A percentile compares a stretch with the other conserved stretches of the same genome.
These are phyloP conservation scores for Bonia amplexicaulis DNA, from an alignment of 176 grass and related monocot genomes.

Conservation along the genomic window DNA sequence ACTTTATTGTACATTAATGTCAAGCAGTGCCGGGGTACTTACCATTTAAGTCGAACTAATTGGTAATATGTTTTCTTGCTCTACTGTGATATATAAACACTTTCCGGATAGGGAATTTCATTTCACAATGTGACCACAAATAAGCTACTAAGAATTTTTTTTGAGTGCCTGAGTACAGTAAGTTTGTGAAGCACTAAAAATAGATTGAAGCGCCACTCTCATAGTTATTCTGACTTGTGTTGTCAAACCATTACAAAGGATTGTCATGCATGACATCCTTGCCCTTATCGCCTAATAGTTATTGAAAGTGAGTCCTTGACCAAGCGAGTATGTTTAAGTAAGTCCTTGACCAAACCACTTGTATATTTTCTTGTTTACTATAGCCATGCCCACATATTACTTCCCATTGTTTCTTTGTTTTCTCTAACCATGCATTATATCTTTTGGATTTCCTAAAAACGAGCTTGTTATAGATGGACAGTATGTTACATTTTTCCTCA, in stretches of 20 bases:
- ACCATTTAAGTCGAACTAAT: not conserved
- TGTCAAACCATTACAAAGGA: not conserved
- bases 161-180: not conserved
- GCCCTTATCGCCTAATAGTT: not conserved
- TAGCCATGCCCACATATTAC: not conserved
- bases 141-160: not conserved
- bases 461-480: not conserved
- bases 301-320: not conserved
- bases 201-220: not conserved
- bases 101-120: too few species aligned
- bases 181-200: not conserved
- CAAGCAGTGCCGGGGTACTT: not conserved
- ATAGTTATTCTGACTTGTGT: not conserved
- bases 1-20: not conserved
- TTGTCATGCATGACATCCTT: conserved; percentile 1
- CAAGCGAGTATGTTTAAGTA: not conserved
- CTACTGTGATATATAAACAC: not conserved
- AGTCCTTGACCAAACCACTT: not conserved
- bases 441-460: not conserved
- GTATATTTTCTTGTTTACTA: conserved; percentile 12
- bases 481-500: not conserved
- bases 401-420: not conserved
- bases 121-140: conserved; percentile 1
- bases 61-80: not conserved
- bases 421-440: not conserved